These are phyloP conservation scores for Penicillium oxalicum DNA, from an alignment of 2,329 filamentous ascomycete genomes.

Conservation along the genomic window DNA sequence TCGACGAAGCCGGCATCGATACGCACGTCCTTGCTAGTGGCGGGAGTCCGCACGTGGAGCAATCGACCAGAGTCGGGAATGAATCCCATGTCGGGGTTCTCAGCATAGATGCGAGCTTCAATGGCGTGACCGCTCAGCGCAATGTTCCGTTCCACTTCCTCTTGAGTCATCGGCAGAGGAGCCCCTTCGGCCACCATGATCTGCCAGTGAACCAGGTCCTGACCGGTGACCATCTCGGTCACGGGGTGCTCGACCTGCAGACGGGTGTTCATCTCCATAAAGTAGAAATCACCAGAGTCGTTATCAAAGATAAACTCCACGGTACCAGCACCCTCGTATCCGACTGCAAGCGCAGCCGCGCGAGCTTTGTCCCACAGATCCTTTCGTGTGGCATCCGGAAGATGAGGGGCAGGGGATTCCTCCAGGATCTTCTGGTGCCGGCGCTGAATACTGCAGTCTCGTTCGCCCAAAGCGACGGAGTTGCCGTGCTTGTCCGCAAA, in stretches of 20 bases:
- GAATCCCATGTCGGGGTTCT: conserved; percentile 86
- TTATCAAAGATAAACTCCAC: conserved; percentile 67
- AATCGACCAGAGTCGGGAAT: conserved; percentile 88
- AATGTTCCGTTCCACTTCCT: conserved; percentile 64
- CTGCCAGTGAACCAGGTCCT: conserved; percentile 91
- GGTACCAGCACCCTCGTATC: conserved; percentile 61
- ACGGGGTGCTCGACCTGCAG: conserved; percentile 97
- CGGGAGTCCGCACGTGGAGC: conserved; percentile 72
- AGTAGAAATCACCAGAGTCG: conserved; percentile 60
- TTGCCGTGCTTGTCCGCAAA: conserved; percentile 62
- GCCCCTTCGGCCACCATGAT: conserved; percentile 74
- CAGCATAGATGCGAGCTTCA: conserved; percentile 93
- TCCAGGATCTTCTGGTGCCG: conserved; percentile 63
- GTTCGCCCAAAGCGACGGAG: conserved; percentile 57
- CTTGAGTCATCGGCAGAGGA: conserved; percentile 60
- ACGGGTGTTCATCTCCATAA: conserved; percentile 72
- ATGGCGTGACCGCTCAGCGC: conserved; percentile 75
- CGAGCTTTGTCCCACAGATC: conserved; percentile 62
- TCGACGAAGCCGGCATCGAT: conserved; percentile 91
- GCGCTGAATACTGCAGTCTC: conserved; percentile 61
- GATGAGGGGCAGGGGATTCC: conserved; percentile 59
- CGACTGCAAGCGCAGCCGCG: conserved; percentile 57
- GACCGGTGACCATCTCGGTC: conserved; percentile 69
- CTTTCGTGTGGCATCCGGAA: conserved; percentile 54
- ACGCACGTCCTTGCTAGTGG: conserved; percentile 64